phyloP scores from a whole-genome alignment of 495 filamentous ascomycete genomes.

The Aspergillus indologenus region DNA sequence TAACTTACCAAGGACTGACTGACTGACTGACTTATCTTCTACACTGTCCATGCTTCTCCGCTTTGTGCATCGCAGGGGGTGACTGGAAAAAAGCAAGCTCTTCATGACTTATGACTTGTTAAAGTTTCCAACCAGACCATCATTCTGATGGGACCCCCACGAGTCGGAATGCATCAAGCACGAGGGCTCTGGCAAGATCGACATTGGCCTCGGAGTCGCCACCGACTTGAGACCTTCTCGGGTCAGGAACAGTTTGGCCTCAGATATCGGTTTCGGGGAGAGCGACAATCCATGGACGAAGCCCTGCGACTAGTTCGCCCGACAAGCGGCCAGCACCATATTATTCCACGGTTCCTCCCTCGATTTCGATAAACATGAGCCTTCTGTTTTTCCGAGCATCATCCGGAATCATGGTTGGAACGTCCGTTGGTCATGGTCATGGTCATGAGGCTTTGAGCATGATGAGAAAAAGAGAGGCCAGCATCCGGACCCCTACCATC shows the following conservation, averaged over 20 bases:
- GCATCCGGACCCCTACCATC: not conserved
- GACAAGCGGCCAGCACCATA: not conserved
- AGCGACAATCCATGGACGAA: not conserved
- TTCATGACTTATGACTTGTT: not conserved
- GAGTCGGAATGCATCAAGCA: constrained; percentile 3
- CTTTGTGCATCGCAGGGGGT: not conserved
- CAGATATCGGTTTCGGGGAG: not conserved
- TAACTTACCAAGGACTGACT: no score
- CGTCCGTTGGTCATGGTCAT: not conserved
- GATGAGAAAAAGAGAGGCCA: not conserved
- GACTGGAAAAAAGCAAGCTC: not conserved
- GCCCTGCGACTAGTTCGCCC: not conserved
- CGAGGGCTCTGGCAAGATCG: not conserved
- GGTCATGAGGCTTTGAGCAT: not conserved
- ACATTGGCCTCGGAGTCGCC: not conserved
- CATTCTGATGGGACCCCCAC: not conserved
- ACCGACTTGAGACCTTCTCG: not conserved
- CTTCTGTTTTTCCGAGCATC: not conserved
- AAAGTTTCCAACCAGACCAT: not conserved
- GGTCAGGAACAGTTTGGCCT: constrained; percentile 1
- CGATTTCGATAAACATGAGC: not conserved
- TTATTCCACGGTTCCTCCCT: not conserved
- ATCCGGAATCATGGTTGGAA: not conserved
- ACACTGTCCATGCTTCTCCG: not conserved
- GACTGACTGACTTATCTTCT: no score